These are phyloP conservation scores for Cladosporium sp. DNA, from an alignment of 2,329 filamentous ascomycete species.

Conservation along the genomic window DNA sequence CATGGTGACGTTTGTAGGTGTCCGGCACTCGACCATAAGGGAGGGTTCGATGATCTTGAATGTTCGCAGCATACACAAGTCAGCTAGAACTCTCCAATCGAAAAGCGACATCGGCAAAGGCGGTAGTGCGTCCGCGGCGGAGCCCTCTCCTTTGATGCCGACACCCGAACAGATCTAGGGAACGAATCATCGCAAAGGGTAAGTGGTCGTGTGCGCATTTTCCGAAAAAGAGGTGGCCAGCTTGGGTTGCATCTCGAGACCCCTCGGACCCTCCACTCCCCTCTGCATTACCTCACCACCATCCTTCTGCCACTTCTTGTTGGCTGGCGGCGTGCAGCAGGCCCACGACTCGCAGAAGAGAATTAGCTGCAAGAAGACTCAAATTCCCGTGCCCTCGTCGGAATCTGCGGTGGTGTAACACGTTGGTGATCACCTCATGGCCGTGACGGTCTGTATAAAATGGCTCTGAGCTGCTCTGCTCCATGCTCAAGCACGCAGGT, in stretches of 20 bases:
- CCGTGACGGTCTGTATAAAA: neutral
- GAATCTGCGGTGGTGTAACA: neutral
- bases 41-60: neutral
- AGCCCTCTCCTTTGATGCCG: neutral
- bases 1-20: neutral
- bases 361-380: neutral
- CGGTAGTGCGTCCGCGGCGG: neutral
- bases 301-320: neutral
- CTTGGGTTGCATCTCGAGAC: neutral
- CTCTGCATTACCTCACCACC: conserved; percentile 14
- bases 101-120: neutral
- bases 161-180: conserved; percentile 1
- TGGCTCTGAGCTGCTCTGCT: neutral
- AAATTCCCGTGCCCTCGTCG: neutral
- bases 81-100: neutral
- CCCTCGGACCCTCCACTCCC: neutral
- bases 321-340: neutral
- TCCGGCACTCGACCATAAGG: neutral
- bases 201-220: conserved; percentile 12
- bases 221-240: conserved; percentile 5
- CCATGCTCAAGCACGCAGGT: neutral
- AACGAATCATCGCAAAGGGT: conserved; percentile 14
- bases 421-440: neutral
- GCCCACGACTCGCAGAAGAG: conserved; percentile 1
- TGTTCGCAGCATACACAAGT: neutral